Base-by-base conservation (phyloP, 2,329 filamentous ascomycete genomes). In the Curvularia spicifera region DNA sequence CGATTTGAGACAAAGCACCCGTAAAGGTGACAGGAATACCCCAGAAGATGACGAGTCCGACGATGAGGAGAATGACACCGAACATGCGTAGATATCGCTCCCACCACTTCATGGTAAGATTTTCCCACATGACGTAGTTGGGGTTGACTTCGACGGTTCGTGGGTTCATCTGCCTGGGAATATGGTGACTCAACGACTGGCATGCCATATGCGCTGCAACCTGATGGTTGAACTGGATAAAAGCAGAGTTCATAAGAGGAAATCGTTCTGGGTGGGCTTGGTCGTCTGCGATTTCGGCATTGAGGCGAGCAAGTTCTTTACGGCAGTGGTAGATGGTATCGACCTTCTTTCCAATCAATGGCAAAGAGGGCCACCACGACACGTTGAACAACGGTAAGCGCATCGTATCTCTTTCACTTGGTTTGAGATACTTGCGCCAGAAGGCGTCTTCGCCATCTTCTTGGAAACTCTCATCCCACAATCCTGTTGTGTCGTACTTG, bases 141-240 rank as follows among this genome's bases (percentile, higher is more conserved):
- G 95, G 95, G 6, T 93, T 92, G 46, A 99, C 93, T 73, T 99
- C 95, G n/a, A 97, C 90, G 40, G 91, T 85, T 28, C 95, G 87
- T 0, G 95, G 95, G 1, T 91, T 85, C 95, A 99, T 99, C 45
- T 96, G 91, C 68, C 91, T 91, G 1, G 95, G 95, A 0, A 97
- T 78, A 70, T 99, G 95, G 74, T 98, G 93, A 39, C 90, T 93
- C 45, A 96, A 84, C 47, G 91, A 88, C 75, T 99, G 95, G 74
- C 93, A 97, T 57, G 94, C 95, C 95, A 99, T 98, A 71, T 99
- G 95, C 0, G 95, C 95, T 5, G 94, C 93, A 1, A 97, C 91
- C 74, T 99, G 95, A 72, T 97, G 90, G 71, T 99, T 97, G 83
- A 99, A 99, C 74, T 99, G 95, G 60, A 99, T 93, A 68, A 99